Base-by-base conservation (phyloP, 2,329 filamentous ascomycete genomes). In the Lojkania enalia region DNA sequence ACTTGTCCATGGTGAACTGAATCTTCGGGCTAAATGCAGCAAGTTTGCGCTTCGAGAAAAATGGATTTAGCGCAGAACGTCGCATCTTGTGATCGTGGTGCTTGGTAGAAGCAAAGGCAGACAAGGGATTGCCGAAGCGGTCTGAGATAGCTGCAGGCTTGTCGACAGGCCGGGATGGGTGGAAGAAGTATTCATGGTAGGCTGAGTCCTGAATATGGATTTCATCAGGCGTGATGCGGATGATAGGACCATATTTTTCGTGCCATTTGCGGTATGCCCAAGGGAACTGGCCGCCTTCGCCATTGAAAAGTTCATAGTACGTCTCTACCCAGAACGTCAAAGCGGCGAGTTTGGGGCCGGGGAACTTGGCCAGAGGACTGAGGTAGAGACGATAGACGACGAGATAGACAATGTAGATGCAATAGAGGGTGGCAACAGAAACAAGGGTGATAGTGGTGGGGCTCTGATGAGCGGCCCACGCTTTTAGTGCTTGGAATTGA, bases 61-160 rank as follows among this genome's bases (percentile, higher is more conserved):
- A 61, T 3, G 46, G 52, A 37, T 52, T 53, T 9, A 62, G 33
- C 1, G 58, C 50, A 12, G 32, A 33, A 9, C 58, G 42, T 15
- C 58, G 46, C 16, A 48, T 1, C 18, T 48, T 46, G 35, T 62
- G 59, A 15, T 51, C 31, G 2, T 55, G 46, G 23, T 58, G 56
- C 16, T 33, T 35, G 2, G 42, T 39, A 3, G 58, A 57, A 1
- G 41, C 48, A 2, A 58, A 42, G 14, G 49, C 38, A 2, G 55
- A 45, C 7, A 32, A 11, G 11, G 41, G 37, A 5, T 45, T 42
- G 16, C 50, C 50, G 30, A 33, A 33, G 7, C 30, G 30, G 30
- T 33, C 7, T 6, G 9, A 9, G 30, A 33, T 11, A 33, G 9
- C 9, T 16, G 9, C 15, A 16, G 15, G 30, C 30, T 33, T 33